A percentile compares a stretch with the other conserved stretches of the same genome.
Conservation (phyloP, 2,329 filamentous ascomycete species). For the Dactylellina drechsleri region DNA sequence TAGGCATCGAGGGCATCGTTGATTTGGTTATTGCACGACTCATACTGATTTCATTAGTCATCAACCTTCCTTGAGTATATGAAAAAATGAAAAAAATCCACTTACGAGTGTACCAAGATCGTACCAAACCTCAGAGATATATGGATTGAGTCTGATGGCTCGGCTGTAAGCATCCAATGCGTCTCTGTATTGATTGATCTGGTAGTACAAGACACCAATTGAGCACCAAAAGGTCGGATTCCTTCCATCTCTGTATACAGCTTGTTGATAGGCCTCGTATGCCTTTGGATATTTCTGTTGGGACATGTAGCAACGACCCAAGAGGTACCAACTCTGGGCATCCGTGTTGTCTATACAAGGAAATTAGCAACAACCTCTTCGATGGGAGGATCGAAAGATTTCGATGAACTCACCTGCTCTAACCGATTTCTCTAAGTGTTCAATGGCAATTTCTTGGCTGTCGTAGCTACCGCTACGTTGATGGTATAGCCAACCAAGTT, state of each 20-base stretch:
- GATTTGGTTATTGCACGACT: constrained; percentile 99
- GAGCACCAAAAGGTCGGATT: constrained; percentile 99
- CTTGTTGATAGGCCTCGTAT: constrained; percentile 98
- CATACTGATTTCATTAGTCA: constrained; percentile 72
- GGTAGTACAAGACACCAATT: constrained; percentile 97
- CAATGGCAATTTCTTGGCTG: constrained; percentile 94
- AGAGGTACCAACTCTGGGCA: constrained; percentile 97
- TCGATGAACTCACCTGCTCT: constrained; percentile 75
- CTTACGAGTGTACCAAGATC: constrained; percentile 92
- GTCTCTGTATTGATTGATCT: constrained; percentile 99
- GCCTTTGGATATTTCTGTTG: constrained; percentile 99
- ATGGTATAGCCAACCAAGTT: constrained; percentile 96
- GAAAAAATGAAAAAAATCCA: constrained; percentile 59
- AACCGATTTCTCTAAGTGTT: constrained; percentile 97
- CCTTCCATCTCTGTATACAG: constrained; percentile 94
- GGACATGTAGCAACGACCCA: constrained; percentile 98
- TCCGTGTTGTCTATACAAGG: constrained; percentile 79
- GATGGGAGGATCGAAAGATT: constrained; percentile 22
- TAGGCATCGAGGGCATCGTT: constrained; percentile 96
- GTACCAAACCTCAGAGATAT: constrained; percentile 99
- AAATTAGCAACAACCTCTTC: constrained; percentile 17
- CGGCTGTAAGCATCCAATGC: constrained; percentile 97
- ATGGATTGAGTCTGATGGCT: constrained; percentile 94
- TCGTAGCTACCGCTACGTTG: constrained; percentile 91
- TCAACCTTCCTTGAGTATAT: constrained; percentile 18